Evolutionary conservation across 164 flowering plant genomes (phyloP), one percentile per base, ranked within the genome.

Genomic region (Euptelea pleiosperma): DNA sequence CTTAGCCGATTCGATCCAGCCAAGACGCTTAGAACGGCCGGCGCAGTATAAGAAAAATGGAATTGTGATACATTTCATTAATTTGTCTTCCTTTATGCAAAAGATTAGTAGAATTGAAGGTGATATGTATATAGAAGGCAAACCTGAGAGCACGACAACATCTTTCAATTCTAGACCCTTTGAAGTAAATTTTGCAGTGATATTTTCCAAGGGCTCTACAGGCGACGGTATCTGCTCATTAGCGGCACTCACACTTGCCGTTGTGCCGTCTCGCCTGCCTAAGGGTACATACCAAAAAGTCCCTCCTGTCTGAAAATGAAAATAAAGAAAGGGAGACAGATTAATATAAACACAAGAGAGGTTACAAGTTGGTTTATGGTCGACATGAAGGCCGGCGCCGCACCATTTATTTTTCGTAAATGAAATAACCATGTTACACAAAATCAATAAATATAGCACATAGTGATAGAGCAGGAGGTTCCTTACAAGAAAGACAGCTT

Each of bases 111-210:
- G n/a, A n/a, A n/a, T n/a, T n/a, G n/a, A n/a, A n/a, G n/a, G n/a
- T n/a, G n/a, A n/a, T n/a, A n/a, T n/a, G n/a, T n/a, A n/a, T n/a
- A n/a, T 2, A 45, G 35, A n/a, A 36, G 11, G 30, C 28, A 30
- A 31, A 88, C 91, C 92, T 79, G 93, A 86, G 58, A 89, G 87
- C 52, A 79, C 92, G 1, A 81, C 93, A 47, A 83, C 69, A 58
- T 89, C 93, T 55, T 76, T 81, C 14, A 68, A 6, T 25, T 78
- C 77, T 22, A 89, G 91, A 28, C 94, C 96, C 66, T 81, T 78
- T 18, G 86, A 51, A 6, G 74, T 64, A 70, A 89, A 89, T 61
- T 86, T 86, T 36, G 75, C 73, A 16, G 76, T 74, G 61, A 84
- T 84, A 40, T 77, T 73, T 12, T 69, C 72, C 4, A 84, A 67